These are phyloP conservation scores for Lathyrus aphaca DNA, from an alignment of 306 rosid genomes.

Conservation along the genomic window DNA sequence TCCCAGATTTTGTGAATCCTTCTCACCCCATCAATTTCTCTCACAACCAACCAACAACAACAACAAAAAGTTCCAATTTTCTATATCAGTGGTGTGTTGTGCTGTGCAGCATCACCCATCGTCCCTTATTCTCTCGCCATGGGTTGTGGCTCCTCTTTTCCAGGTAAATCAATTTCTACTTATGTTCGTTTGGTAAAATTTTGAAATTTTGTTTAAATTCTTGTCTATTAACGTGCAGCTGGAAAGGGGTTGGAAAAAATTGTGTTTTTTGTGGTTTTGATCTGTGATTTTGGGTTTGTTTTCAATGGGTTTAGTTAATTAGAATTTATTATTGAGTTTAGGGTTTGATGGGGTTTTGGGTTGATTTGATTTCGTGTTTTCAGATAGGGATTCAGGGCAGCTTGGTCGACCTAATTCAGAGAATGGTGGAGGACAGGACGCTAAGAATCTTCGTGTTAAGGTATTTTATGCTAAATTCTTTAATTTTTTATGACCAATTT, in stretches of 20 bases:
- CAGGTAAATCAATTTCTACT: constrained; percentile 49
- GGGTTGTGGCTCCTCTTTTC: constrained; percentile 88
- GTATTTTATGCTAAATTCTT: constrained; percentile 44
- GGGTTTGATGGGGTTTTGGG: constrained; percentile 42
- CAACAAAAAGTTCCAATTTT: background rate
- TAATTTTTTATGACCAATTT: background rate
- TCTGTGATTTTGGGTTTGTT: constrained; percentile 38
- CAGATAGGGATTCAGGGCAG: constrained; percentile 73
- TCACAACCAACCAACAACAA: background rate
- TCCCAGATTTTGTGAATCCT: constrained; percentile 12
- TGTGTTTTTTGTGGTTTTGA: constrained; percentile 24
- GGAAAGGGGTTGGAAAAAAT: constrained; percentile 24
- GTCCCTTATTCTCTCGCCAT: constrained; percentile 30
- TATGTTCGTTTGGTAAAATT: background rate
- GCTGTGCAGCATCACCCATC: constrained; percentile 24
- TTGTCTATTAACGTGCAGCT: constrained; percentile 24
- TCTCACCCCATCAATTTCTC: constrained; percentile 25
- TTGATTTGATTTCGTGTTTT: constrained; percentile 42
- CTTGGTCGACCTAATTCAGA: constrained; percentile 63
- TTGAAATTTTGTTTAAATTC: background rate
- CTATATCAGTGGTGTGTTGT: background rate
- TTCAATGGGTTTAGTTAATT: constrained; percentile 36
- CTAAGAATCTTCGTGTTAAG: constrained; percentile 92
- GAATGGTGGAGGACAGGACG: constrained; percentile 69
- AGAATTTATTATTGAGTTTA: constrained; percentile 1